These are phyloP conservation scores for Tylopilus intermedius DNA, from an alignment of 768 basidiomycete genomes.

Conservation along the genomic window DNA sequence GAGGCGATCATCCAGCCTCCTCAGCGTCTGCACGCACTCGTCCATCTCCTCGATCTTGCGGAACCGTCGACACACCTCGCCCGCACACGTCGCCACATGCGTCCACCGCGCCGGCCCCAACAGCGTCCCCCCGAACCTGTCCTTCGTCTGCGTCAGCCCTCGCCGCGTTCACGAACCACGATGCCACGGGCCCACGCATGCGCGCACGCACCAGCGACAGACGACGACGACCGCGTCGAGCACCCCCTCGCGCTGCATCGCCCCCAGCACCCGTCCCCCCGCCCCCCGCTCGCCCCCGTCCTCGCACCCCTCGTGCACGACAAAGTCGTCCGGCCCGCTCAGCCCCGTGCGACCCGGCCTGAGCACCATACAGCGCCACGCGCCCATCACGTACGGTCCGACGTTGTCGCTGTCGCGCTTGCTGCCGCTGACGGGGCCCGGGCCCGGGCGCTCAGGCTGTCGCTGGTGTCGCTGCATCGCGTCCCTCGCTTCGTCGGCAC, in stretches of 20 bases:
- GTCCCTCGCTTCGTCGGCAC: conserved; percentile 41
- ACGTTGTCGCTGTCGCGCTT: too few species aligned
- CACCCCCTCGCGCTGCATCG: conserved; percentile 64
- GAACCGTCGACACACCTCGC: conserved; percentile 69
- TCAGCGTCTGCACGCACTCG: conserved; percentile 52
- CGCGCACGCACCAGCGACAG: conserved; percentile 50
- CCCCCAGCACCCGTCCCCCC: conserved; percentile 54
- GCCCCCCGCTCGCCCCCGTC: conserved; percentile 81
- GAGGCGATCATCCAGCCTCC: conserved; percentile 58
- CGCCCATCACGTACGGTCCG: conserved; percentile 61
- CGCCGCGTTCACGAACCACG: too few species aligned
- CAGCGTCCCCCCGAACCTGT: conserved; percentile 77
- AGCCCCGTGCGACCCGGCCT: conserved; percentile 63
- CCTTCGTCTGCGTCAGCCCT: neutral
- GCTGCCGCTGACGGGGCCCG: too few species aligned
- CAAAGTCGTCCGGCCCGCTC: conserved; percentile 71
- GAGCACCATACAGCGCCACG: conserved; percentile 74
- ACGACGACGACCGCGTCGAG: conserved; percentile 79
- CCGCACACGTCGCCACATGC: conserved; percentile 72
- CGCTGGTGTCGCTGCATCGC: neutral
- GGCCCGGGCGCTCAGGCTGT: too few species aligned
- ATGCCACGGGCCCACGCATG: too few species aligned
- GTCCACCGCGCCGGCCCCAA: conserved; percentile 71
- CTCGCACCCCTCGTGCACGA: conserved; percentile 52
- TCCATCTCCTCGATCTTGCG: conserved; percentile 63